These are phyloP conservation scores for Lachancea lanzarotensis DNA, from an alignment of 805 yeast genomes.

Conservation along the genomic window DNA sequence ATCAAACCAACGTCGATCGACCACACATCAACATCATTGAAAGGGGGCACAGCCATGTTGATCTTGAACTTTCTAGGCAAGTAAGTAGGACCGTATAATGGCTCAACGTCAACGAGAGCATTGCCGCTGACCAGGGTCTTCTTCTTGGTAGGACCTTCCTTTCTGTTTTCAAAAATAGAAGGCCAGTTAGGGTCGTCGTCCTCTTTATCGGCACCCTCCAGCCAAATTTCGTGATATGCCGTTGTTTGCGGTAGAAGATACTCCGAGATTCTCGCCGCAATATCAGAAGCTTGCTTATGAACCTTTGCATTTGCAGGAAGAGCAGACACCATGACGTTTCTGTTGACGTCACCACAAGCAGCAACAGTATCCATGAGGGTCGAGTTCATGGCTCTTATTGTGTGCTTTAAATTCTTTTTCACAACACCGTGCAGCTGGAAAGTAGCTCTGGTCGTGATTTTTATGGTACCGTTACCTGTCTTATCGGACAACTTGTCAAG, in stretches of 20 bases:
- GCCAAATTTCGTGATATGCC: conserved; percentile 96
- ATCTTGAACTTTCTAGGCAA: conserved; percentile 94
- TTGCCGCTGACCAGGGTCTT: conserved; percentile 83
- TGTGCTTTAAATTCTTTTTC: conserved; percentile 80
- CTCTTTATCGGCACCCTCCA: conserved; percentile 71
- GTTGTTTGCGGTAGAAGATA: conserved; percentile 84
- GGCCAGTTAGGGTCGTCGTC: conserved; percentile 61
- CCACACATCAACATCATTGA: conserved; percentile 92
- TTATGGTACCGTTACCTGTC: conserved; percentile 89
- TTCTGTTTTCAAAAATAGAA: conserved; percentile 55
- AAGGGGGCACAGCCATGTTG: conserved; percentile 92
- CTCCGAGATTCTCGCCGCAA: conserved; percentile 65
- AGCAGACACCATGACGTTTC: conserved; percentile 93
- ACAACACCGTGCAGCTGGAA: conserved; percentile 94
- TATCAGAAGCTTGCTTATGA: conserved; percentile 63
- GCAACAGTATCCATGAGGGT: conserved; percentile 90
- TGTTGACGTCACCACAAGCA: conserved; percentile 97
- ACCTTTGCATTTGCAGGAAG: conserved; percentile 77
- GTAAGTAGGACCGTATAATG: conserved; percentile 78
- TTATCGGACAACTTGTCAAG: conserved; percentile 74
- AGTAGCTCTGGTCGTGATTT: conserved; percentile 94
- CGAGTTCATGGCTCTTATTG: conserved; percentile 89
- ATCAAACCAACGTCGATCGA: conserved; percentile 92
- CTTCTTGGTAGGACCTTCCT: conserved; percentile 71
- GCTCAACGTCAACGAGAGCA: conserved; percentile 76